Evolutionary conservation across 257 asterid species (phyloP).

Genomic region (Linaria vulgaris): DNA sequence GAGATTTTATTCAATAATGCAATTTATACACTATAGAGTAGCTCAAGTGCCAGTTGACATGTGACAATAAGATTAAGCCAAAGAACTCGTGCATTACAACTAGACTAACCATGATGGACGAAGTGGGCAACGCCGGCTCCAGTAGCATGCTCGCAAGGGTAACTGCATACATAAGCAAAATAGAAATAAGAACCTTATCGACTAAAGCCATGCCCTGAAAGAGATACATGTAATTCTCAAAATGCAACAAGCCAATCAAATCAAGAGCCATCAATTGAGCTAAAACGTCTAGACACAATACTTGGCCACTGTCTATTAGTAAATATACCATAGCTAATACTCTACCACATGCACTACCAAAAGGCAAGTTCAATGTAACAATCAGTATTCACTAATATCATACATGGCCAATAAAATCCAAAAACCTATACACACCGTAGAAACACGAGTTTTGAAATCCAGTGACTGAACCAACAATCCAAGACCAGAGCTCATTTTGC

Average conservation of each 20-base stretch:
- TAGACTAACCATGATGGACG: slow-evolving; percentile 55
- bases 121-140: slow-evolving; percentile 50
- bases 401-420: too few species aligned
- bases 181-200: slow-evolving; percentile 8
- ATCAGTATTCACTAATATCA: neutral
- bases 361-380: neutral
- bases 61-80: neutral
- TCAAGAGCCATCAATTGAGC: neutral
- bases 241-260: neutral
- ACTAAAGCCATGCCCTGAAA: slow-evolving; percentile 1
- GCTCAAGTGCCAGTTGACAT: neutral
- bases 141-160: slow-evolving; percentile 53
- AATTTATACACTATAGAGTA: slow-evolving; percentile 2
- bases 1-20: slow-evolving; percentile 8
- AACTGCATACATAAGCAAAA: slow-evolving; percentile 40
- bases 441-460: slow-evolving; percentile 45
- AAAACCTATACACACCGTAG: slow-evolving; percentile 44
- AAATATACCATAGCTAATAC: neutral
- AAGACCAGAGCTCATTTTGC: slow-evolving; percentile 45
- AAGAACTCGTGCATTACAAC: slow-evolving; percentile 7
- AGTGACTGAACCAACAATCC: slow-evolving; percentile 62
- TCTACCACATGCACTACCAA: neutral
- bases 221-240: neutral
- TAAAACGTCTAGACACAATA: neutral
- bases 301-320: too few species aligned